phyloP scores from a whole-genome alignment of 257 asterid species.

The Salvia miltiorrhiza region DNA sequence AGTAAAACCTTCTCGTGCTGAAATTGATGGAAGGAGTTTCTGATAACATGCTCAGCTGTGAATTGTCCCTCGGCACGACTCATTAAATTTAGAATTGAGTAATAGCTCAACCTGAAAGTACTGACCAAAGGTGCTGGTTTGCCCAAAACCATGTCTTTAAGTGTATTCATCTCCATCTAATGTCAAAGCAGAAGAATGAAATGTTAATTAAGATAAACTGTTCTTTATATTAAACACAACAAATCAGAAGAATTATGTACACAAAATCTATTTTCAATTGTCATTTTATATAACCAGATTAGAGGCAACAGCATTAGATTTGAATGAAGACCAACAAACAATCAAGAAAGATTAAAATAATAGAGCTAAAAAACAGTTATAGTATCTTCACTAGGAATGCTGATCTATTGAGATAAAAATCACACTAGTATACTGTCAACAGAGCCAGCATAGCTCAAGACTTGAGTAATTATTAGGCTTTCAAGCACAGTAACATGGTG shows the following conservation, averaged over 20 bases:
- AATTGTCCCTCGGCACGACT: slow-evolving; percentile 98
- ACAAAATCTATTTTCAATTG: background rate
- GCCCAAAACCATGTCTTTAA: slow-evolving; percentile 98
- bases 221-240: background rate
- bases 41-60: slow-evolving; percentile 97
- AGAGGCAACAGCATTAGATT: background rate
- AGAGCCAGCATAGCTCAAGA: background rate
- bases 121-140: slow-evolving; percentile 97
- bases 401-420: background rate
- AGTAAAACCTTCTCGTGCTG: slow-evolving; percentile 89
- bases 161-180: slow-evolving; percentile 96
- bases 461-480: background rate
- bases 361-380: background rate
- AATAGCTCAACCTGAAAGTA: slow-evolving; percentile 96
- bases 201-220: background rate
- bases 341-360: background rate
- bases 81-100: slow-evolving; percentile 88
- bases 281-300: slow-evolving; percentile 2
- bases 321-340: background rate
- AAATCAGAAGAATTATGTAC: background rate
- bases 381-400: background rate
- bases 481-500: background rate
- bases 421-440: background rate
- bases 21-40: slow-evolving; percentile 89
- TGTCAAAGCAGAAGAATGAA: slow-evolving; percentile 14